Conservation (phyloP, 2,329 filamentous ascomycete species). For the Endothia cerciana region DNA sequence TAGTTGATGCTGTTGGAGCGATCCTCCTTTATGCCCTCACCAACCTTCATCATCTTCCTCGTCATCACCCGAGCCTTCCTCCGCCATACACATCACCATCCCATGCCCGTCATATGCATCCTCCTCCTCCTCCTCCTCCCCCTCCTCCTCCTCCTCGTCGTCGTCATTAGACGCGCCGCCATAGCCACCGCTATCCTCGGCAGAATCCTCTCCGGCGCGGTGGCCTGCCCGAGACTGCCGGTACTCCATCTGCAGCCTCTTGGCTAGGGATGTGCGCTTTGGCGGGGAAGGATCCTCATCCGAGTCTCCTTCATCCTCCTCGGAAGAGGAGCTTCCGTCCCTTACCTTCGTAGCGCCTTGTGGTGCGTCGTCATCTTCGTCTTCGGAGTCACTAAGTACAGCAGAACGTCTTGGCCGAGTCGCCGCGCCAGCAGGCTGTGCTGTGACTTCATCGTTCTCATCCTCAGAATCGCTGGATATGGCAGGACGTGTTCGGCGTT, state of each 20-base stretch:
- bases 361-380: conserved; percentile 10
- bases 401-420: conserved; percentile 7
- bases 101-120: too few relatives aligned
- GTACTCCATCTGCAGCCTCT: conserved; percentile 22
- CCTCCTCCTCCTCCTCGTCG: conserved; percentile 15
- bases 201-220: conserved; percentile 5
- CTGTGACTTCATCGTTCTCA: conserved; percentile 5
- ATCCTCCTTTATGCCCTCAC: neutral
- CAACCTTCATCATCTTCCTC: conserved; percentile 1
- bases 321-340: conserved; percentile 2
- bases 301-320: conserved; percentile 12
- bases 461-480: conserved; percentile 18
- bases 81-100: too few relatives aligned
- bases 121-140: conserved; percentile 14
- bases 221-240: conserved; percentile 3
- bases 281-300: conserved; percentile 21
- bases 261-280: conserved; percentile 23
- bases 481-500: conserved; percentile 5
- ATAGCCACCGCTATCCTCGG: conserved; percentile 8
- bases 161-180: conserved; percentile 15
- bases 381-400: conserved; percentile 18
- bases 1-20: neutral
- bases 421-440: neutral
- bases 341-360: neutral
- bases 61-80: conserved; percentile 8